phyloP scores from a whole-genome alignment of 2,329 filamentous ascomycete genomes.

The Apiospora malaysiana region DNA sequence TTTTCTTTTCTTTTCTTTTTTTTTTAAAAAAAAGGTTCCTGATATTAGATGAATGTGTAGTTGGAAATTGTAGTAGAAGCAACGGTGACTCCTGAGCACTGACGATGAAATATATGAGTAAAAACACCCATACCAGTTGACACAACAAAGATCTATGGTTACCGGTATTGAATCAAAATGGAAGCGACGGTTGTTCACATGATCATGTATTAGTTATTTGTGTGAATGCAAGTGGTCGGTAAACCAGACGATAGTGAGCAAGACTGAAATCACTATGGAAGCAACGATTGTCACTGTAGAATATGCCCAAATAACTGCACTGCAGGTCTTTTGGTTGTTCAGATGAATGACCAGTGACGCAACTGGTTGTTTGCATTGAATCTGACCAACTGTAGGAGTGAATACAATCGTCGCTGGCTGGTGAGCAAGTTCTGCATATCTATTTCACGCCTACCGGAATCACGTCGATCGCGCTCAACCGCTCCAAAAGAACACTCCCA shows the following conservation, averaged over 20 bases:
- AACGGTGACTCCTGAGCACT: neutral
- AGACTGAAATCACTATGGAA: neutral
- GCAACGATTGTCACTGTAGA: neutral
- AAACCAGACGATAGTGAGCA: neutral
- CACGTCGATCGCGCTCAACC: neutral
- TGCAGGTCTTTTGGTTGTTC: no score
- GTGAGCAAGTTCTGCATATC: slow-evolving; percentile 1
- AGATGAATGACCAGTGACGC: neutral
- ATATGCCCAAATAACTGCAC: no score
- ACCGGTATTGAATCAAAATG: neutral
- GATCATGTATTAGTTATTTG: neutral
- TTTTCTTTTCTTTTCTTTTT: no score
- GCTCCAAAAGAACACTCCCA: neutral
- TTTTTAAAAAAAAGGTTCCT: no score
- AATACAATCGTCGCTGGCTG: neutral
- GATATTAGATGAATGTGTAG: neutral
- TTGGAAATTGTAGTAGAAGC: neutral
- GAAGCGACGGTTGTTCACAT: neutral
- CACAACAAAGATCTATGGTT: no score
- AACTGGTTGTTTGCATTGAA: neutral
- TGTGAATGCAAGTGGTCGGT: neutral
- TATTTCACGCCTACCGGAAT: neutral
- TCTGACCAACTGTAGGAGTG: neutral
- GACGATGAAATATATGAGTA: no score
- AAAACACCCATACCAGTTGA: no score